Evolutionary conservation across 2,329 filamentous ascomycete species (phyloP).

Genomic region (Colletotrichum incanum): DNA sequence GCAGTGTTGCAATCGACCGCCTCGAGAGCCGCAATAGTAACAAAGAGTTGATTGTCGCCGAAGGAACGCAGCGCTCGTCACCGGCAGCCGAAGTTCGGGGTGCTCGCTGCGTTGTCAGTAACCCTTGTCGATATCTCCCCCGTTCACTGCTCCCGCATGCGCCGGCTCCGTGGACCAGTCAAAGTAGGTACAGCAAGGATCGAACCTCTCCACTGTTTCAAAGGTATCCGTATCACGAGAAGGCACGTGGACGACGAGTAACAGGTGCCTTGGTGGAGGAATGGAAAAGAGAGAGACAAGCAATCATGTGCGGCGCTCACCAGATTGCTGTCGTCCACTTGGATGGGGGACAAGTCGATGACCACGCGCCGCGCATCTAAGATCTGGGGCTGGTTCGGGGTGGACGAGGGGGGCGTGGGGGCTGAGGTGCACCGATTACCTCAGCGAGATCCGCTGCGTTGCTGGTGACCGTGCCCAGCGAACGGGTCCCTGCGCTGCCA

Average conservation of each 20-base stretch:
- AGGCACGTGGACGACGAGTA: not conserved
- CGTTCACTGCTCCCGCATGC: slow-evolving; percentile 7
- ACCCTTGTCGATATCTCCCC: slow-evolving; percentile 10
- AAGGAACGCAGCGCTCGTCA: not conserved
- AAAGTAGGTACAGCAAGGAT: not conserved
- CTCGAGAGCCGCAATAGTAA: not conserved
- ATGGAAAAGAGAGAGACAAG: slow-evolving; percentile 22
- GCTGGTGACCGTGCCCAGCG: not conserved
- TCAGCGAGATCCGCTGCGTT: slow-evolving; percentile 22
- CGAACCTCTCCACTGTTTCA: not conserved
- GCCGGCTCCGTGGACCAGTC: not conserved
- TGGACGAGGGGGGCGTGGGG: slow-evolving; percentile 23
- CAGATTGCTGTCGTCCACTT: slow-evolving; percentile 35
- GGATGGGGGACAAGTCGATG: slow-evolving; percentile 34
- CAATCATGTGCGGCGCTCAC: slow-evolving; percentile 40
- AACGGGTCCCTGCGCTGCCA: not conserved
- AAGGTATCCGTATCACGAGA: slow-evolving; percentile 3
- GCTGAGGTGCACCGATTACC: slow-evolving; percentile 8
- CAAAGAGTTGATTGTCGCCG: not conserved
- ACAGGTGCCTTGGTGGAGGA: not conserved
- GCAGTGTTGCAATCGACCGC: not conserved
- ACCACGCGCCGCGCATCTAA: slow-evolving; percentile 31
- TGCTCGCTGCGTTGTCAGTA: slow-evolving; percentile 12
- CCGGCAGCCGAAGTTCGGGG: slow-evolving; percentile 11
- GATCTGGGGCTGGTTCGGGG: slow-evolving; percentile 32